Evolutionary conservation across 768 basidiomycete genomes (phyloP).

Genomic region (Termitomyces sp.): DNA sequence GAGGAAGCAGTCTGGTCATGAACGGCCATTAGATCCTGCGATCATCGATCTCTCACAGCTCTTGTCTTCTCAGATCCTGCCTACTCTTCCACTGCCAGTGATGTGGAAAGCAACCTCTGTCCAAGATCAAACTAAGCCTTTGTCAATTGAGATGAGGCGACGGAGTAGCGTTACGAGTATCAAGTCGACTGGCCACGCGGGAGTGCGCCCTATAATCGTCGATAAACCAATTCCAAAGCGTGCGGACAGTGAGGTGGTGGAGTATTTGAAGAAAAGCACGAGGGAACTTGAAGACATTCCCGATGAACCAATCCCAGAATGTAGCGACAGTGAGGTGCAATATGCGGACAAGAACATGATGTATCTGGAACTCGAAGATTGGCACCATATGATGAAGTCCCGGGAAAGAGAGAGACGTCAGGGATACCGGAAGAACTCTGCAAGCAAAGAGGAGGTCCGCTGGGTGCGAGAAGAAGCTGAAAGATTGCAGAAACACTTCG

Average conservation of each 20-base stretch:
- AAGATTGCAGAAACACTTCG: slow-evolving; percentile 23
- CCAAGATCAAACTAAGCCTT: slow-evolving; percentile 40
- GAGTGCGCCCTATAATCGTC: slow-evolving; percentile 33
- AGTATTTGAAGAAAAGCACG: too few species aligned
- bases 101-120: slow-evolving; percentile 46
- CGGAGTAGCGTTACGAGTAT: slow-evolving; percentile 46
- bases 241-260: too few species aligned
- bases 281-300: too few species aligned
- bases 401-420: not conserved
- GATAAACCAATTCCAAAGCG: too few species aligned
- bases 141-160: slow-evolving; percentile 32
- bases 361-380: slow-evolving; percentile 5
- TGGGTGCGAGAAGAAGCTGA: slow-evolving; percentile 20
- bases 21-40: not conserved
- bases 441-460: slow-evolving; percentile 21
- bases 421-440: slow-evolving; percentile 13
- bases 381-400: slow-evolving; percentile 1
- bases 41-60: slow-evolving; percentile 8
- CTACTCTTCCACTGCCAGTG: slow-evolving; percentile 28
- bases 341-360: not conserved
- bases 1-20: slow-evolving; percentile 5
- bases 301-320: slow-evolving; percentile 34
- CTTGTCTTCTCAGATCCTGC: slow-evolving; percentile 22
- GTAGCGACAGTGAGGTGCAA: slow-evolving; percentile 19
- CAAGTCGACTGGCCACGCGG: slow-evolving; percentile 35